A percentile compares a stretch with the other conserved stretches of the same genome.
Conservation (phyloP, 208 protist species). For the Angomonas ambiguus region DNA sequence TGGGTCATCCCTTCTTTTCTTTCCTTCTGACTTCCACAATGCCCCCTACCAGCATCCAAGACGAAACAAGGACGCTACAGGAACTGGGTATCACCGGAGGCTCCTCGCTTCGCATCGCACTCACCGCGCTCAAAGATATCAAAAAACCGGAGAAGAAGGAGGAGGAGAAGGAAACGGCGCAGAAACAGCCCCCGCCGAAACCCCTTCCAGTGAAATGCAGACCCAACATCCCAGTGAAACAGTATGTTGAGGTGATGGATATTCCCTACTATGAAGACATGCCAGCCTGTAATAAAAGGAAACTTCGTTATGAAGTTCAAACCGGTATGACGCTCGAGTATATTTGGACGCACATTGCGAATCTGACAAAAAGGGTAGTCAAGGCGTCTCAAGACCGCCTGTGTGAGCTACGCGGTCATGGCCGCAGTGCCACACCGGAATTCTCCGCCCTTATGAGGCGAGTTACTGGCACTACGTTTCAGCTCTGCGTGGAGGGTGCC, state of each 20-base stretch:
- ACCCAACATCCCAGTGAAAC: no score
- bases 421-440: no score
- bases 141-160: neutral
- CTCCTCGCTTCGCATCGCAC: neutral
- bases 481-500: neutral
- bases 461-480: no score
- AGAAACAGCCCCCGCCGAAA: neutral
- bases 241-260: neutral
- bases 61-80: neutral
- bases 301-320: neutral
- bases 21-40: neutral
- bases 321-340: neutral
- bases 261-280: neutral
- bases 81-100: neutral
- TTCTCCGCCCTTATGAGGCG: no score
- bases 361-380: neutral
- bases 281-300: neutral
- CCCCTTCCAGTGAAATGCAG: no score
- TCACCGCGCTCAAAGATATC: neutral
- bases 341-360: neutral
- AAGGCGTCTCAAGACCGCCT: neutral
- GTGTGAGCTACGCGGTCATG: neutral
- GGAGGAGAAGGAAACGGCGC: no score
- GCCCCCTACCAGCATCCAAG: neutral
- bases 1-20: neutral